Conservation (phyloP, 169 alveolate species). For the Ichthyophthirius multifiliis region DNA sequence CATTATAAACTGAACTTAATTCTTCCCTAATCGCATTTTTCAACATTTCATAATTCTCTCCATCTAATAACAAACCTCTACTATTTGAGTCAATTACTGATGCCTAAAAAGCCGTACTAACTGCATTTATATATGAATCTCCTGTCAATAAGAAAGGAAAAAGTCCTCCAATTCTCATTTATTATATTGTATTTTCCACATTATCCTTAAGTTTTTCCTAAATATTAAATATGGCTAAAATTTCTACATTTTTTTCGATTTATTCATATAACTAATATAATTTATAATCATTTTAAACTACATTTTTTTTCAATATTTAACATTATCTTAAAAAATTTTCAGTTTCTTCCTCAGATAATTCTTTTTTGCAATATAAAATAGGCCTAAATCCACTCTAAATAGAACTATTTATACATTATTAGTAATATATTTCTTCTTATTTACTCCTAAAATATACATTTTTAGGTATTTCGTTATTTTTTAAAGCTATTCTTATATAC, state of each 20-base stretch:
- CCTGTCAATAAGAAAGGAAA: constrained; percentile 23
- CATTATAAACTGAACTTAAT: background rate
- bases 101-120: constrained; percentile 22
- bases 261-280: constrained; percentile 8
- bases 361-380: constrained; percentile 15
- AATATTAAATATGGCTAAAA: constrained; percentile 11
- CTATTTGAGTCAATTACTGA: background rate
- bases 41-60: background rate
- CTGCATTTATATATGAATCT: constrained; percentile 13
- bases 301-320: background rate
- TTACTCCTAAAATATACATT: background rate
- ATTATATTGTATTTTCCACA: background rate
- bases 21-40: background rate
- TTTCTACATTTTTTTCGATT: constrained; percentile 18
- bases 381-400: constrained; percentile 23
- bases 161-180: constrained; percentile 29
- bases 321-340: constrained; percentile 17
- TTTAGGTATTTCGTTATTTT: background rate
- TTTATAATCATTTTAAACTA: constrained; percentile 8
- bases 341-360: constrained; percentile 20
- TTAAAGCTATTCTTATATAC: background rate
- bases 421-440: background rate
- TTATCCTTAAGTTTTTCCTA: constrained; percentile 15
- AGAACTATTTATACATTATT: background rate
- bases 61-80: background rate